Conservation (phyloP, 202 grass and related monocot genomes). For the Panicum virgatum region DNA sequence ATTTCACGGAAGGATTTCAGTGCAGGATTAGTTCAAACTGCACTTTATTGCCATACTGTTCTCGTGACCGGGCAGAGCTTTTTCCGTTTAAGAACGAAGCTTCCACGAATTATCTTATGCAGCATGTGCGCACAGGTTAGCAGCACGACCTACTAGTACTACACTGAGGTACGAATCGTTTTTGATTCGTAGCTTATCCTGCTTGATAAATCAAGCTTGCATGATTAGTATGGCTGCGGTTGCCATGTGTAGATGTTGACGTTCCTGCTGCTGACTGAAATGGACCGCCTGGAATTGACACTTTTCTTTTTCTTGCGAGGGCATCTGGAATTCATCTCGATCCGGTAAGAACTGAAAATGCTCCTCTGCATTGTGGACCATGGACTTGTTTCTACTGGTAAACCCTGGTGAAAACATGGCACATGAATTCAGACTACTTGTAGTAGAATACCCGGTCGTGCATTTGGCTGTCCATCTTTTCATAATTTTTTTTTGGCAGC, state of each 20-base stretch:
- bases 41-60: not conserved
- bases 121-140: not conserved
- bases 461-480: not conserved
- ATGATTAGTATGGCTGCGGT: not conserved
- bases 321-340: not conserved
- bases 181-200: not conserved
- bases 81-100: slow-evolving; percentile 9
- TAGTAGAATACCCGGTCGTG: not conserved
- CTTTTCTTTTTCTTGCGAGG: too few species aligned
- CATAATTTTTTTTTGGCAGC: not conserved
- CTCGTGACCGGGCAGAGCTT: not conserved
- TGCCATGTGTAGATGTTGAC: not conserved
- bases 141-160: not conserved
- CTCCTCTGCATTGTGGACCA: not conserved
- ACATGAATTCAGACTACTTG: not conserved
- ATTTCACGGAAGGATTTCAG: not conserved
- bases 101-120: slow-evolving; percentile 15
- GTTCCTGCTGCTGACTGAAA: slow-evolving; percentile 27
- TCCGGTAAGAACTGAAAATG: not conserved
- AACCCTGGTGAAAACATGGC: not conserved
- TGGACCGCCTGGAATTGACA: not conserved
- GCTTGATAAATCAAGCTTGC: slow-evolving; percentile 3
- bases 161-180: not conserved
- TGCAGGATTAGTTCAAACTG: not conserved
- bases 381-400: not conserved